A percentile compares a stretch with the other conserved stretches of the same genome.
phyloP scores from a whole-genome alignment of 2,329 filamentous ascomycete genomes.

The Ascochyta clinopodiicola region DNA sequence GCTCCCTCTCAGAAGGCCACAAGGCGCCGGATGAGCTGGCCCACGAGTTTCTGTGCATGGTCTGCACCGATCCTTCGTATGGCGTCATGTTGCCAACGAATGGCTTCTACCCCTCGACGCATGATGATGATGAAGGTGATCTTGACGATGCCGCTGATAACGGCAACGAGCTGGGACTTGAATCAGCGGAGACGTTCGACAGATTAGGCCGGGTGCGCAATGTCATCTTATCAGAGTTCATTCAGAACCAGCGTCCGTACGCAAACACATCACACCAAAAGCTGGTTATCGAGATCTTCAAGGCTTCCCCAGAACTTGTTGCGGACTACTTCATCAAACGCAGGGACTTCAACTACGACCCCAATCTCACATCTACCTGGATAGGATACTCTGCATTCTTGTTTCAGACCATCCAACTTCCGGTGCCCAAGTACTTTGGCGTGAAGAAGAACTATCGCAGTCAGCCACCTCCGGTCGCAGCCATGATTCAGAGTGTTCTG shows the following conservation, averaged over 20 bases:
- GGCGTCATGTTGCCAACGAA: slow-evolving; percentile 78
- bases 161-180: slow-evolving; percentile 69
- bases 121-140: slow-evolving; percentile 61
- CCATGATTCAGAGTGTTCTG: slow-evolving; percentile 84
- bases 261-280: slow-evolving; percentile 81
- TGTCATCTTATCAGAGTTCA: slow-evolving; percentile 76
- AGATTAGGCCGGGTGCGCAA: slow-evolving; percentile 79
- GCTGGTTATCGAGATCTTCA: slow-evolving; percentile 80
- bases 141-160: slow-evolving; percentile 53
- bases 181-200: slow-evolving; percentile 73
- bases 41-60: slow-evolving; percentile 75
- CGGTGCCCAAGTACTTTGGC: slow-evolving; percentile 76
- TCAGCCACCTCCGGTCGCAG: slow-evolving; percentile 77
- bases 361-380: slow-evolving; percentile 92
- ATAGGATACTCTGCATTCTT: slow-evolving; percentile 90
- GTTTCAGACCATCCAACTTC: slow-evolving; percentile 78
- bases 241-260: slow-evolving; percentile 81
- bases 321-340: slow-evolving; percentile 86
- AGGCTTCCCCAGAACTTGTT: slow-evolving; percentile 81
- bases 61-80: slow-evolving; percentile 75
- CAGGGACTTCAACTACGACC: slow-evolving; percentile 80
- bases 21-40: slow-evolving; percentile 70
- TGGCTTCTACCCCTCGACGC: slow-evolving; percentile 82
- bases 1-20: slow-evolving; percentile 55
- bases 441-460: slow-evolving; percentile 66